Evolutionary conservation across 2,329 filamentous ascomycete genomes (phyloP).

Genomic region (Drechslerella dactyloides): DNA sequence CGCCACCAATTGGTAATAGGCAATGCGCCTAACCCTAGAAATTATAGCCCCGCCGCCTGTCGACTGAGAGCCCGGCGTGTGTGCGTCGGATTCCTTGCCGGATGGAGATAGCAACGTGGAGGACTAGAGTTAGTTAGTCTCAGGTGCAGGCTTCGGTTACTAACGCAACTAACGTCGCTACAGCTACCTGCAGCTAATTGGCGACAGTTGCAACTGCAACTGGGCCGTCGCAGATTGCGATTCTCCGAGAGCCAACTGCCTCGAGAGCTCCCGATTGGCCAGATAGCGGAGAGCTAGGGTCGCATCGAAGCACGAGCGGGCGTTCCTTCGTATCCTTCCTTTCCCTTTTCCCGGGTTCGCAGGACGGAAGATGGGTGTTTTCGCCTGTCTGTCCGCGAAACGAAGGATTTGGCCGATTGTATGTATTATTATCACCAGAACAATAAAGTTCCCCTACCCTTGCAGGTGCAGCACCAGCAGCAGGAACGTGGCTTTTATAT

Average conservation of each 20-base stretch:
- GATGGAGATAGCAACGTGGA: conserved; percentile 46
- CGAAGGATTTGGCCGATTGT: conserved; percentile 32
- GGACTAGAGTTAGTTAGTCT: too few species aligned
- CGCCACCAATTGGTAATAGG: conserved; percentile 19
- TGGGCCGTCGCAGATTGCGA: conserved; percentile 36
- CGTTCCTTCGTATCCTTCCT: not conserved
- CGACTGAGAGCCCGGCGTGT: conserved; percentile 19
- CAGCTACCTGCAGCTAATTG: not conserved
- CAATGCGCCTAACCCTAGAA: conserved; percentile 20
- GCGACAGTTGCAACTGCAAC: not conserved
- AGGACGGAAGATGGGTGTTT: not conserved
- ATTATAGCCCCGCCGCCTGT: conserved; percentile 26
- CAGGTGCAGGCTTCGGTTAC: not conserved
- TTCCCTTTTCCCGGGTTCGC: conserved; percentile 20
- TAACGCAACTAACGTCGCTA: too few species aligned
- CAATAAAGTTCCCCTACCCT: conserved; percentile 45
- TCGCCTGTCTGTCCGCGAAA: not conserved
- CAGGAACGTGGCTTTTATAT: conserved; percentile 50
- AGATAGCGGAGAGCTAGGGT: conserved; percentile 24
- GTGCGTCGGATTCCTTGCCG: conserved; percentile 45
- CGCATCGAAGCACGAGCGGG: conserved; percentile 1
- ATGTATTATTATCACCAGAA: conserved; percentile 13
- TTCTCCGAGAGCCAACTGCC: conserved; percentile 23
- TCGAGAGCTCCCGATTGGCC: conserved; percentile 39
- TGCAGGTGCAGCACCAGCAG: conserved; percentile 26